phyloP scores from a whole-genome alignment of 768 basidiomycete species.

The Termitomyces sp. region DNA sequence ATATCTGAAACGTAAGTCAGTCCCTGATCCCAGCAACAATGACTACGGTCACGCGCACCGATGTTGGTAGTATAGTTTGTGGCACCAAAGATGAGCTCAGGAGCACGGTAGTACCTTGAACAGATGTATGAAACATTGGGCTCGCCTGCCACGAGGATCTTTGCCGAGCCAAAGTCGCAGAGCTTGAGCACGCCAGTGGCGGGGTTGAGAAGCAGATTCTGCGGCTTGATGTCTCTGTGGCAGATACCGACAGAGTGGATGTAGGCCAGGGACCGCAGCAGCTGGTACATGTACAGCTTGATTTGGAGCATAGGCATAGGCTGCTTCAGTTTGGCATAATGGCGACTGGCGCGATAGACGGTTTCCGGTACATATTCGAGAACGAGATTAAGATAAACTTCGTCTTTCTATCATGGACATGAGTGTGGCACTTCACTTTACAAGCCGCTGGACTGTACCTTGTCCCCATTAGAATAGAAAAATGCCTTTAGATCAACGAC shows the following conservation, averaged over 20 bases:
- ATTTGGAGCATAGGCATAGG: conserved; percentile 99
- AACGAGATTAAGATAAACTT: conserved; percentile 98
- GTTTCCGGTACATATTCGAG: conserved; percentile 99
- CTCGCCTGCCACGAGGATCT: conserved; percentile 96
- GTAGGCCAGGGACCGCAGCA: conserved; percentile 96
- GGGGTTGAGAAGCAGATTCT: conserved; percentile 96
- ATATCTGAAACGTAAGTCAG: conserved; percentile 56
- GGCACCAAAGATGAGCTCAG: conserved; percentile 98
- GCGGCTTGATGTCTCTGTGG: conserved; percentile 99
- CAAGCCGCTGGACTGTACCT: conserved; percentile 49
- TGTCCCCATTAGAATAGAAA: conserved; percentile 99
- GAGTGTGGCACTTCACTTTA: conserved; percentile 3
- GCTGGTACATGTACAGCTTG: conserved; percentile 99
- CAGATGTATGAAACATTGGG: conserved; percentile 99
- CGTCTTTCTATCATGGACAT: conserved; percentile 74
- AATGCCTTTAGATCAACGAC: conserved; percentile 97
- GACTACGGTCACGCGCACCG: conserved; percentile 44
- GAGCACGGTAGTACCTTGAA: conserved; percentile 98
- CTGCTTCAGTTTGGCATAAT: conserved; percentile 99
- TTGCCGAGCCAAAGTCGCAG: conserved; percentile 98
- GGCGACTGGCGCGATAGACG: conserved; percentile 96
- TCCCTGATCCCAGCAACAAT: not conserved
- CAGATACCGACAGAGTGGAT: conserved; percentile 99
- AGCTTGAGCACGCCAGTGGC: conserved; percentile 95
- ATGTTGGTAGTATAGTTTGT: conserved; percentile 99